phyloP scores from a whole-genome alignment of 2,329 filamentous ascomycete species.

The Zymoseptoria ardabiliae region DNA sequence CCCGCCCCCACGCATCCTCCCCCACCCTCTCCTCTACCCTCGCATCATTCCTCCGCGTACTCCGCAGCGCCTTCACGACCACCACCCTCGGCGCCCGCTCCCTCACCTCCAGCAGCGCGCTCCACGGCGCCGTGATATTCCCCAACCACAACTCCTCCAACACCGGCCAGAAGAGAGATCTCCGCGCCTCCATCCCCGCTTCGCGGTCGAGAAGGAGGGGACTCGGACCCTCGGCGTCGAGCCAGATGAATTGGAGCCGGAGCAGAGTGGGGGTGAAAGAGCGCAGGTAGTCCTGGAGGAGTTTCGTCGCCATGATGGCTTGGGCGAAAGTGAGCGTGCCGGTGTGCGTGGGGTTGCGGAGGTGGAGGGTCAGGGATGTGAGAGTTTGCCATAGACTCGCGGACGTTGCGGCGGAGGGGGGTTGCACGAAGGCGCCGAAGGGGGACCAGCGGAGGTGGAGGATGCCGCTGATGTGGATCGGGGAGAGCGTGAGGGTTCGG shows the following conservation, averaged over 20 bases:
- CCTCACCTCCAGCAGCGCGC: slow-evolving; percentile 4
- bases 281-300: slow-evolving; percentile 26
- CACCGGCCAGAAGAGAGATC: slow-evolving; percentile 14
- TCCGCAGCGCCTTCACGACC: slow-evolving; percentile 12
- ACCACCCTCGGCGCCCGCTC: slow-evolving; percentile 7
- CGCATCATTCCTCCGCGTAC: slow-evolving; percentile 2
- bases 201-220: slow-evolving; percentile 22
- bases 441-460: slow-evolving; percentile 28
- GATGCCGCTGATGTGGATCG: slow-evolving; percentile 27
- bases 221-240: slow-evolving; percentile 24
- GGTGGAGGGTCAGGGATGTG: slow-evolving; percentile 21
- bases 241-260: slow-evolving; percentile 26
- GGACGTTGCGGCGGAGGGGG: not conserved
- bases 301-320: slow-evolving; percentile 22
- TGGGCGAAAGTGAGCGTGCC: slow-evolving; percentile 17
- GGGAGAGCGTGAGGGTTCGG: slow-evolving; percentile 16
- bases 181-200: slow-evolving; percentile 8
- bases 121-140: slow-evolving; percentile 14
- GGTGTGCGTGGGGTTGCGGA: slow-evolving; percentile 19
- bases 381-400: slow-evolving; percentile 22
- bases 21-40: not conserved
- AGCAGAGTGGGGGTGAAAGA: slow-evolving; percentile 24
- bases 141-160: slow-evolving; percentile 23
- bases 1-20: slow-evolving; percentile 5
- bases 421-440: slow-evolving; percentile 17